Base-by-base conservation (phyloP, 371 early-diverging fungal genomes). In the Batkoa obscura region DNA sequence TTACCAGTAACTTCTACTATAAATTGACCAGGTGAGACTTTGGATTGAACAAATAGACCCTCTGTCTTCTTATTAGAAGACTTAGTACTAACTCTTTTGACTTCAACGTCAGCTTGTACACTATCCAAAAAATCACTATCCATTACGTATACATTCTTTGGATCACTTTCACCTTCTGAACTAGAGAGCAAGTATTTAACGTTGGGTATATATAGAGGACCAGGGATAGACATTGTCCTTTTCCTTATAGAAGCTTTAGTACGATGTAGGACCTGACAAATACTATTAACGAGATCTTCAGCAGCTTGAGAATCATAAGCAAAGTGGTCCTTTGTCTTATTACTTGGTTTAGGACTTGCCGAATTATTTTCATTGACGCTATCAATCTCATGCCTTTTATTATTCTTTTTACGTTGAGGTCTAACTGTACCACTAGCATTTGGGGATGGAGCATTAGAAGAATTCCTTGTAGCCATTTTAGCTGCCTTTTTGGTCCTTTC, bases 1-100 rank as follows among this genome's bases (percentile, higher is more conserved):
- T 80, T 76, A 30, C 91, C 91, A 41, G 72, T 73, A 60, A 80
- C 78, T 54, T 88, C 85, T 61, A 80, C 68, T 35, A 90, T 62
- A 62, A 77, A 84, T 39, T 70, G 66, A 42, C 74, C 66, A 1
- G 68, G 60, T 3, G 72, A 63, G 42, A 88, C 74, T 23, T 72
- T 67, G 15, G 65, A 66, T 41, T 79, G 78, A 2, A 84, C 79
- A 71, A 86, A 87, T n/a, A 86, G 65, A 15, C 85, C 90, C 23
- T 68, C 68, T 32, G 56, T 56, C 9, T 48, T 55, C 34, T 38
- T 34, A 41, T 3, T n/a, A 43, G 48, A 33, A 48, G 31, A 23
- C 35, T 54, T 50, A 5, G 23, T 30, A 37, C 38, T 33, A 46
- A 38, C 50, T 32, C 60, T 43, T 53, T 12, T 59, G 50, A 36